These are phyloP conservation scores for Boletus subparvulus DNA, from an alignment of 768 basidiomycete species.

Conservation along the genomic window DNA sequence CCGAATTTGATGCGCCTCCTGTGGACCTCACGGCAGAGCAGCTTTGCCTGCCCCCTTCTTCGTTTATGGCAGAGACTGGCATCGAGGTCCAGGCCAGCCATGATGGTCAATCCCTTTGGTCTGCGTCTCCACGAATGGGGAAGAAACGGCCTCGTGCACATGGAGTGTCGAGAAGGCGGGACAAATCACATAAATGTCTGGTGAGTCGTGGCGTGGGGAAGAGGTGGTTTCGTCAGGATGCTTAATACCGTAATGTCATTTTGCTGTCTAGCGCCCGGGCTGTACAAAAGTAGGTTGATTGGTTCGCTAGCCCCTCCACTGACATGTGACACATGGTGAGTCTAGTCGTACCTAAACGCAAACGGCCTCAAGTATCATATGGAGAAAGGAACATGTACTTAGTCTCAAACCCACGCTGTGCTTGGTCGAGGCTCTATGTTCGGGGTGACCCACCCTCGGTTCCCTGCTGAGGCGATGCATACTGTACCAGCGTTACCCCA, in stretches of 20 bases:
- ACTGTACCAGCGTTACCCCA: slow-evolving; percentile 14
- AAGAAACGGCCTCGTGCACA: slow-evolving; percentile 14
- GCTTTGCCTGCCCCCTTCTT: slow-evolving; percentile 2
- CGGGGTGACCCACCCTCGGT: slow-evolving; percentile 1
- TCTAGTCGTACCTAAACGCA: slow-evolving; percentile 58
- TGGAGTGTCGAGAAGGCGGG: slow-evolving; percentile 29
- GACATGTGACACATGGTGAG: slow-evolving; percentile 3
- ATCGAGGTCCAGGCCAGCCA: neutral
- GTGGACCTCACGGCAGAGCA: neutral
- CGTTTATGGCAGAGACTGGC: slow-evolving; percentile 2
- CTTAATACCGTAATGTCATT: neutral
- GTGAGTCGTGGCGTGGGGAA: slow-evolving; percentile 33
- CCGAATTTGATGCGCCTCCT: neutral
- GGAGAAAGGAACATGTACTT: slow-evolving; percentile 60
- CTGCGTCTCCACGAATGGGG: neutral
- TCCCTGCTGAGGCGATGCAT: neutral
- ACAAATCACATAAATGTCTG: slow-evolving; percentile 50
- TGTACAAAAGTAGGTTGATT: slow-evolving; percentile 46
- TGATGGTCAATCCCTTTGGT: neutral
- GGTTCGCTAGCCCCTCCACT: neutral
- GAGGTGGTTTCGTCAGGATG: neutral
- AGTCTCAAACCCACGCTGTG: slow-evolving; percentile 31
- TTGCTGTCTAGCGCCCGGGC: neutral
- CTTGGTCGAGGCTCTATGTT: neutral
- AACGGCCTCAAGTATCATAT: slow-evolving; percentile 70